Evolutionary conservation across 208 protist species (phyloP), one percentile per base, ranked within the genome.

Genomic region (Lotmaria passim): DNA sequence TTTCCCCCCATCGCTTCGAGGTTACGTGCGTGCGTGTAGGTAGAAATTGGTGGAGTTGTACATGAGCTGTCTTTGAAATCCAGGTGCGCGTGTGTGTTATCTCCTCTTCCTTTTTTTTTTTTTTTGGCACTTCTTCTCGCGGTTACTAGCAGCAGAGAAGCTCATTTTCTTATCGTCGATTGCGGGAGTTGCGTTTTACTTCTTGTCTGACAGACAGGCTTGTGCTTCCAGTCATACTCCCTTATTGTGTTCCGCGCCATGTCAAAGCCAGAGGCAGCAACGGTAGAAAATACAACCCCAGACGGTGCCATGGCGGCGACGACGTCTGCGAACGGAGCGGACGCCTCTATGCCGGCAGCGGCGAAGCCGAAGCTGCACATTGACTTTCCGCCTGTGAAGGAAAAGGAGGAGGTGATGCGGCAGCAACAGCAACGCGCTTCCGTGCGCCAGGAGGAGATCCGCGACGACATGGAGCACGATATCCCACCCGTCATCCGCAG

Each of bases 401-500:
- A 79, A 36, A 69, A 82, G 58, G 76, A 81, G 8, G 87, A 91
- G 58, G 28, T 77, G 12, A 11, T 81, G 55, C 44, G 60, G 24
- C 55, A 78, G 24, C 44, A 62, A 23, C 55, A 78, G 24, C 83
- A 86, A 73, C 78, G 77, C 43, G 87, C 82, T 8, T 81, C 71
- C 21, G 58, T 83, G 0, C 76, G 63, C 17, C 81, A 83, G 51
- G 82, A 83, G 24, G 79, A 83, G 48, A 80, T 89, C 24, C 83
- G 85, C 23, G 69, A 86, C 1, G 68, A 77, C 63, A 81, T 91
- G 67, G 79, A 82, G 55, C 60, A 81, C 11, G 85, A 93, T 58
- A 90, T 89, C 33, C 90, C 90, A 0, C 90, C 90, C 28, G 80
- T 93, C 34, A 87, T 96, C 24, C 85, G 90, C 36, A 93, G 87